phyloP scores from a whole-genome alignment of 352 stramenopile genomes.

The Hyaloperonospora brassicae region DNA sequence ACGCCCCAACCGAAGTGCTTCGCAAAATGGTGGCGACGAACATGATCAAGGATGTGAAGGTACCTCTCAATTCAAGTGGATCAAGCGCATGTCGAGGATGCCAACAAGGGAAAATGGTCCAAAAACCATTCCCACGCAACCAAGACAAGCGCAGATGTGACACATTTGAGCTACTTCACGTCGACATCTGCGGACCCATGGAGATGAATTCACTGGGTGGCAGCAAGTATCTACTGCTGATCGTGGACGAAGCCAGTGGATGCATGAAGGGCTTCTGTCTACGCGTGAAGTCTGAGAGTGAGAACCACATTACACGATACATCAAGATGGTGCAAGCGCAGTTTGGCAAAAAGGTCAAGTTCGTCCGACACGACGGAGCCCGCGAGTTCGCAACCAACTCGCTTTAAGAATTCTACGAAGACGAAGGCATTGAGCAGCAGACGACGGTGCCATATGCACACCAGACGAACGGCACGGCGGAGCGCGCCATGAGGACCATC shows the following conservation, averaged over 20 bases:
- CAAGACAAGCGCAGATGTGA: neutral
- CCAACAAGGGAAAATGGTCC: neutral
- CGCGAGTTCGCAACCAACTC: neutral
- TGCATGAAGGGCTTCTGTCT: neutral
- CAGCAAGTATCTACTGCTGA: neutral
- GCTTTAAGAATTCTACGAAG: neutral
- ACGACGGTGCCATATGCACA: neutral
- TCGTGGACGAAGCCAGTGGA: neutral
- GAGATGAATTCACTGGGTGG: neutral
- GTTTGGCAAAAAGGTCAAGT: neutral
- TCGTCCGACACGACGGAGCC: neutral
- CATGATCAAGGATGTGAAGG: neutral
- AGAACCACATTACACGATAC: neutral
- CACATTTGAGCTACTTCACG: too few species aligned
- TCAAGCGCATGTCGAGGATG: neutral
- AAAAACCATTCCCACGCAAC: neutral
- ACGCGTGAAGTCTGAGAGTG: neutral
- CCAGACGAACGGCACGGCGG: neutral
- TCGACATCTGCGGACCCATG: neutral
- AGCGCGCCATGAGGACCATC: neutral
- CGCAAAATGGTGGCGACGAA: neutral
- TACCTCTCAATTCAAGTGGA: neutral
- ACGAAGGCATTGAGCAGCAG: neutral
- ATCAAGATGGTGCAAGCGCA: neutral
- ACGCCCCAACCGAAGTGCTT: too few species aligned